Conservation (phyloP, 371 early-diverging fungal genomes). For the Actinomortierella wolfii region DNA sequence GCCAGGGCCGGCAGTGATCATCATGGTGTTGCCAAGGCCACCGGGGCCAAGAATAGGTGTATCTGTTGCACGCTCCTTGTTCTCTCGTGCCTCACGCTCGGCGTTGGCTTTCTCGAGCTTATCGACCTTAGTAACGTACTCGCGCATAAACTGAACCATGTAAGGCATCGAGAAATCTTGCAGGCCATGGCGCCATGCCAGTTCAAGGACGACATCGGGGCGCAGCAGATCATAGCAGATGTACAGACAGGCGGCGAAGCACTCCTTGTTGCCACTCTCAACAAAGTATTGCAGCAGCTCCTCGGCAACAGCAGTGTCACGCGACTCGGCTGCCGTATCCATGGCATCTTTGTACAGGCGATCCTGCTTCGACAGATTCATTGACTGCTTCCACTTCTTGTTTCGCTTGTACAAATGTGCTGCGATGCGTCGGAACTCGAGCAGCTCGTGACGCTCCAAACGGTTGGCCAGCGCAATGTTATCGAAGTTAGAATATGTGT, state of each 20-base stretch:
- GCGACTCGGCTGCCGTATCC: slow-evolving; percentile 93
- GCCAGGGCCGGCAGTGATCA: slow-evolving; percentile 47
- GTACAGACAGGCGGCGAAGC: slow-evolving; percentile 91
- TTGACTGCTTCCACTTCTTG: slow-evolving; percentile 94
- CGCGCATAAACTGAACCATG: slow-evolving; percentile 87
- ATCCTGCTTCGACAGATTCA: slow-evolving; percentile 94
- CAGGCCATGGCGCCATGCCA: slow-evolving; percentile 88
- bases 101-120: slow-evolving; percentile 42
- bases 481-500: slow-evolving; percentile 92
- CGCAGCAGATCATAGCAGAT: slow-evolving; percentile 93
- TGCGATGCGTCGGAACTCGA: slow-evolving; percentile 97
- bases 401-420: slow-evolving; percentile 94
- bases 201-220: slow-evolving; percentile 93
- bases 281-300: slow-evolving; percentile 94
- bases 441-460: slow-evolving; percentile 91
- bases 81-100: slow-evolving; percentile 31
- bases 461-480: slow-evolving; percentile 87
- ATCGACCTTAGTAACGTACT: slow-evolving; percentile 73
- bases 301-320: slow-evolving; percentile 86
- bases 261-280: slow-evolving; percentile 85
- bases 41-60: slow-evolving; percentile 44
- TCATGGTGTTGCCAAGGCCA: slow-evolving; percentile 42
- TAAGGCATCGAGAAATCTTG: slow-evolving; percentile 96
- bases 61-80: slow-evolving; percentile 21
- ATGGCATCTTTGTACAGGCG: slow-evolving; percentile 96